Conservation (phyloP, 495 filamentous ascomycete genomes). For the Sordaria brevicollis region DNA sequence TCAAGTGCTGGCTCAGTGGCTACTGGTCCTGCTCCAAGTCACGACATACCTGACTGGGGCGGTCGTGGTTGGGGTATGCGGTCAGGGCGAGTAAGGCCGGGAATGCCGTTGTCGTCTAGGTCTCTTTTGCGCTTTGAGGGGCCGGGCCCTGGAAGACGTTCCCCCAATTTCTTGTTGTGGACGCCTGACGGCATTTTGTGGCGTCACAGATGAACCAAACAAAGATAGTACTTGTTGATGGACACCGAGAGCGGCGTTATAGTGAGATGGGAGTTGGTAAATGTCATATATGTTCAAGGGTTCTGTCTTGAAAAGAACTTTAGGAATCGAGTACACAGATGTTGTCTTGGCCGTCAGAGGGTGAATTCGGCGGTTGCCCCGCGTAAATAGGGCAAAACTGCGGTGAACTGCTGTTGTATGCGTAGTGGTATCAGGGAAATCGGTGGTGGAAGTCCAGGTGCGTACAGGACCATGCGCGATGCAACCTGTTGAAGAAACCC, state of each 20-base stretch:
- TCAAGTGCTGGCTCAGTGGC: neutral
- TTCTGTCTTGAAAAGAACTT: neutral
- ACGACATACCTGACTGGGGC: constrained; percentile 31
- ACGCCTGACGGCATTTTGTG: neutral
- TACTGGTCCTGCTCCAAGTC: neutral
- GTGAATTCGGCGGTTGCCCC: neutral
- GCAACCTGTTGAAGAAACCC: neutral
- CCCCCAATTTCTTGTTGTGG: neutral
- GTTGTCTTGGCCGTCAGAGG: neutral
- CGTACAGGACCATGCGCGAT: neutral
- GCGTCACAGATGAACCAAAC: neutral
- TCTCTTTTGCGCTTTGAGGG: constrained; percentile 29
- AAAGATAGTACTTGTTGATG: neutral
- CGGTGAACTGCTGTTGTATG: neutral
- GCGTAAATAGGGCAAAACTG: neutral
- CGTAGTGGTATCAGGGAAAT: neutral
- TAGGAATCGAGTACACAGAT: neutral
- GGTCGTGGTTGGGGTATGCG: constrained; percentile 35
- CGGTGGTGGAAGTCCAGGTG: neutral
- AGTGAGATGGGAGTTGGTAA: neutral
- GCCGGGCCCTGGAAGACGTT: neutral
- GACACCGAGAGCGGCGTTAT: neutral
- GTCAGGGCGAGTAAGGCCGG: constrained; percentile 20
- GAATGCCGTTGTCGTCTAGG: constrained; percentile 27
- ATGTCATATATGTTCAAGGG: neutral